These are phyloP conservation scores for Haplographium delicatum DNA, from an alignment of 495 filamentous ascomycete species.

Conservation along the genomic window DNA sequence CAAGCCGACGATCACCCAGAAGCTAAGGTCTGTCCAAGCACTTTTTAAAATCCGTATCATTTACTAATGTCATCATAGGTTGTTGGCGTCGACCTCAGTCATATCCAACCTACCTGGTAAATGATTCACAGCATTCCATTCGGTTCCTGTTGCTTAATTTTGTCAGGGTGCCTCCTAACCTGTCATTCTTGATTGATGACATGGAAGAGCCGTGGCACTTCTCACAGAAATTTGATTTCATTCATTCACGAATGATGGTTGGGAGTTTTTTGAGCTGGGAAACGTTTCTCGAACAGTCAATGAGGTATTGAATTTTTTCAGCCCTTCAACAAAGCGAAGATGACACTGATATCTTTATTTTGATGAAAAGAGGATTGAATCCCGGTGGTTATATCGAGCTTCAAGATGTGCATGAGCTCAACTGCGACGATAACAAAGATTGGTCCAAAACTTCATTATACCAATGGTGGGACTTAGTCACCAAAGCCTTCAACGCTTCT, in stretches of 20 bases:
- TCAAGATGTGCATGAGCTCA: conserved; percentile 34
- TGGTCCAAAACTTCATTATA: conserved; percentile 22
- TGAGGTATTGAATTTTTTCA: conserved; percentile 32
- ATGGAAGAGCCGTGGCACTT: conserved; percentile 44
- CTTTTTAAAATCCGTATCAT: conserved; percentile 18
- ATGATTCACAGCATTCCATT: neutral
- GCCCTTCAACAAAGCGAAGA: neutral
- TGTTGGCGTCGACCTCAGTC: conserved; percentile 30
- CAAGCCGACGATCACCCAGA: conserved; percentile 12
- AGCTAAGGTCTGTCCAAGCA: conserved; percentile 7
- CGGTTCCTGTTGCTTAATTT: neutral
- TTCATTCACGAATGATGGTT: conserved; percentile 39
- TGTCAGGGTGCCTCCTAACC: conserved; percentile 40
- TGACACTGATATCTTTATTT: neutral
- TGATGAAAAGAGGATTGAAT: conserved; percentile 21
- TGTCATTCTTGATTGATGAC: conserved; percentile 43
- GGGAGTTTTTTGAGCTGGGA: conserved; percentile 37
- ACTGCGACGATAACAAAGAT: conserved; percentile 24
- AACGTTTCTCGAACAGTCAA: conserved; percentile 34
- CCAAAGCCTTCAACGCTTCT: neutral
- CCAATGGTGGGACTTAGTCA: conserved; percentile 22
- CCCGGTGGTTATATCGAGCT: conserved; percentile 44
- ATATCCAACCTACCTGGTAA: conserved; percentile 29
- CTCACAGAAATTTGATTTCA: conserved; percentile 38
- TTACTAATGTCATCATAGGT: conserved; percentile 22